A percentile compares a stretch with the other conserved stretches of the same genome.
phyloP scores from a whole-genome alignment of 1,139 yeast species.

The Hyphopichia wangnamkhiaoensis region DNA sequence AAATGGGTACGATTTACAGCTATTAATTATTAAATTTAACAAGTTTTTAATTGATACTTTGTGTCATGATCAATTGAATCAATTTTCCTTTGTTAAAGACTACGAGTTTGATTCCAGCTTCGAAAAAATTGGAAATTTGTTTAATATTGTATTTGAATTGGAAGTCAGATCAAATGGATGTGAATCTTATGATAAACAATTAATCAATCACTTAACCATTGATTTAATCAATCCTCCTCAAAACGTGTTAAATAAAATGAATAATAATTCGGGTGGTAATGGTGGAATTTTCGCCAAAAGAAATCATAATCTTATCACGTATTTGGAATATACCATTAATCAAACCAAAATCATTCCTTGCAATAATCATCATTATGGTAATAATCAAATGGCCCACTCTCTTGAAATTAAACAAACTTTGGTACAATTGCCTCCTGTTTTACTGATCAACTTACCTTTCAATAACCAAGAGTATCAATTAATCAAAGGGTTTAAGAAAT shows the following conservation, averaged over 20 bases:
- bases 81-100: constrained; percentile 27
- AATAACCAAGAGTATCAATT: constrained; percentile 48
- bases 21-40: constrained; percentile 56
- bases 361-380: constrained; percentile 27
- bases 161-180: constrained; percentile 40
- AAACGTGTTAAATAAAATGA: constrained; percentile 24
- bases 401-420: constrained; percentile 50
- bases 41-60: constrained; percentile 57
- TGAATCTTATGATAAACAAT: constrained; percentile 29
- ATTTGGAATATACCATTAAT: constrained; percentile 61
- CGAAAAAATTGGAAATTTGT: constrained; percentile 30
- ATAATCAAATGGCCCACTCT: constrained; percentile 36
- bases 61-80: constrained; percentile 45
- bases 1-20: constrained; percentile 35
- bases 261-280: constrained; percentile 9
- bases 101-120: constrained; percentile 14
- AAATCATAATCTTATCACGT: constrained; percentile 33
- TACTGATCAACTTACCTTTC: constrained; percentile 62
- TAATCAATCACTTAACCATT: constrained; percentile 34
- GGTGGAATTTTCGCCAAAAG: constrained; percentile 15
- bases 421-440: constrained; percentile 59
- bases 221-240: constrained; percentile 39
- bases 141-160: constrained; percentile 47
- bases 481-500: constrained; percentile 42
- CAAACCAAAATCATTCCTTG: constrained; percentile 50